Base-by-base conservation (phyloP, 805 yeast species). In the Kazachstania viticola region DNA sequence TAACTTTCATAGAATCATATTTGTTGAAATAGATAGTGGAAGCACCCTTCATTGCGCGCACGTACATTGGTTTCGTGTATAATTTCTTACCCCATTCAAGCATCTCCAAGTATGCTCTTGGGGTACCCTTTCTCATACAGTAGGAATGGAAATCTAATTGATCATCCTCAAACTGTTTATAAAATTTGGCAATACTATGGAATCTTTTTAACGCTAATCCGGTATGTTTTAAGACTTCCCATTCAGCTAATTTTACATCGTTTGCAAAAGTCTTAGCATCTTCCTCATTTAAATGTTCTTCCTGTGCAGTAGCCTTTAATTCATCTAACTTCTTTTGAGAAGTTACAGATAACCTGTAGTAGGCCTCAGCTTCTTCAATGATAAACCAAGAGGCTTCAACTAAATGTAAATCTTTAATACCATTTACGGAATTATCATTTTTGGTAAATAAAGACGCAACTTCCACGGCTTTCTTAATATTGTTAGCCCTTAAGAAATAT, bases 101-200 rank as follows among this genome's bases (percentile, higher is more conserved):
- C 71, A 82, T 72, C 14, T 75, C 76, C 18, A 81, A 44, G 51
- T 88, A 91, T 7, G 88, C 77, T 41, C 94, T 70, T 17, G 88
- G 77, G 5, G 96, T 83, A 15, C 96, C 97, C 45, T 79, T 75
- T 58, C 95, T 73, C 67, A 82, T 72, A 51, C 94, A 80, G 54
- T 83, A 91, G 28, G 81, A 77, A 54, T 91, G 97, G 76, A 88
- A 91, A 54, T 91, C 99, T 41, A 79, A 68, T 61, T 91, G 96
- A 51, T 91, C 98, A 39, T 71, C 72, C 49, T 65, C 71, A 58
- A 75, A 85, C 32, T 74, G 79, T 27, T 73, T 67, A 56, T 75
- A 85, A 19, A 80, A 70, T 37, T 73, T 73, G 30, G 73, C 61
- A 28, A 85, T 66, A 2, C 83, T 75, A 26, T 61, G 55, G 51